These are phyloP conservation scores for Suhomyces guaymorum DNA, from an alignment of 1,139 yeast genomes.

Conservation along the genomic window DNA sequence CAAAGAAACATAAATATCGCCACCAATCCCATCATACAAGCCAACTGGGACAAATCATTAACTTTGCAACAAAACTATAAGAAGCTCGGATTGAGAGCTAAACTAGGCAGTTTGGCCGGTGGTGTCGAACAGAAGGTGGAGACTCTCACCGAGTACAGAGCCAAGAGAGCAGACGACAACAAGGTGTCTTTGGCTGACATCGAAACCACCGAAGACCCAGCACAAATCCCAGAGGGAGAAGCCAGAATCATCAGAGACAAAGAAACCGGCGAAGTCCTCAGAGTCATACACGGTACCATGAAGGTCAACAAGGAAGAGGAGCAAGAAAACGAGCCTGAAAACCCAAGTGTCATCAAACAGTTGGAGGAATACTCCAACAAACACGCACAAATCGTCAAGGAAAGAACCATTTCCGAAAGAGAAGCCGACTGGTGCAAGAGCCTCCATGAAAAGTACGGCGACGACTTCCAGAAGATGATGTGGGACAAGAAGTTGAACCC, in stretches of 20 bases:
- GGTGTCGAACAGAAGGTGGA: slow-evolving; percentile 59
- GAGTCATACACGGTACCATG: slow-evolving; percentile 71
- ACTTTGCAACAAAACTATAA: slow-evolving; percentile 85
- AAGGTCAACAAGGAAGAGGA: slow-evolving; percentile 20
- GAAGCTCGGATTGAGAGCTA: slow-evolving; percentile 69
- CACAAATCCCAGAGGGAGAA: slow-evolving; percentile 71
- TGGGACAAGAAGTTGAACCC: slow-evolving; percentile 87
- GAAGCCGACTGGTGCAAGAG: slow-evolving; percentile 72
- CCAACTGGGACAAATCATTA: slow-evolving; percentile 82
- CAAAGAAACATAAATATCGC: slow-evolving; percentile 63
- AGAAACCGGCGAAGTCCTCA: slow-evolving; percentile 65
- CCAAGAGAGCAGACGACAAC: slow-evolving; percentile 28
- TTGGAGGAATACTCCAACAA: slow-evolving; percentile 66
- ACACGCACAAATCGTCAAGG: slow-evolving; percentile 47
- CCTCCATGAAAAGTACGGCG: slow-evolving; percentile 78
- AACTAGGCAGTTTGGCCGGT: slow-evolving; percentile 66
- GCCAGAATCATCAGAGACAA: slow-evolving; percentile 74
- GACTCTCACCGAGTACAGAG: slow-evolving; percentile 34
- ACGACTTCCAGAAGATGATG: slow-evolving; percentile 84
- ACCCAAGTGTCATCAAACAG: slow-evolving; percentile 54
- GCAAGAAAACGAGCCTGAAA: slow-evolving; percentile 28
- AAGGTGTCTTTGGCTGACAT: slow-evolving; percentile 39
- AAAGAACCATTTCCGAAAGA: slow-evolving; percentile 64
- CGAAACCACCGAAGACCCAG: slow-evolving; percentile 51
- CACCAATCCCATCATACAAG: slow-evolving; percentile 80